Percentiles rank a stretch among this genome's conserved stretches.
phyloP scores from a whole-genome alignment of 495 filamentous ascomycete species.

The Talaromyces thailandensis region DNA sequence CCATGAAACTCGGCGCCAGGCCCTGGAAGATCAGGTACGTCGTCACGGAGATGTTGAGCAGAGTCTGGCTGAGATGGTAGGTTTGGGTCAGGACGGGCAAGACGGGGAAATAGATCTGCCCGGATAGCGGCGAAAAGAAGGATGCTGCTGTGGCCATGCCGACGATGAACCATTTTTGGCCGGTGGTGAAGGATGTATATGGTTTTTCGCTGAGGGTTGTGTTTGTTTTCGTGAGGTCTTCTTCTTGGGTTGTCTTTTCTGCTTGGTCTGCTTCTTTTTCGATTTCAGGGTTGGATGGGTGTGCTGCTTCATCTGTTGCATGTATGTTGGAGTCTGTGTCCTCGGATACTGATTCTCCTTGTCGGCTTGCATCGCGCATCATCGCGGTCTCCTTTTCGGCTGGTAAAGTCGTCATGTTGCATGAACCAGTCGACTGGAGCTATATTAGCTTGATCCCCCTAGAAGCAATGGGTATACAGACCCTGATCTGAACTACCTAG shows the following conservation, averaged over 20 bases:
- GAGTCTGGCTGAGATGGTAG: conserved; percentile 45
- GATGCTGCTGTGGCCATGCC: conserved; percentile 15
- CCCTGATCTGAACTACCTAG: too few species aligned
- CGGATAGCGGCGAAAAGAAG: conserved; percentile 32
- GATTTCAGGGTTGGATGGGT: neutral
- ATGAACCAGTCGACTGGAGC: neutral
- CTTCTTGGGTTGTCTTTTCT: too few species aligned
- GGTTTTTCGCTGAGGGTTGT: conserved; percentile 2
- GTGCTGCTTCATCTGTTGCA: neutral
- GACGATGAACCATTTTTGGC: conserved; percentile 5
- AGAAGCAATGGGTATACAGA: neutral
- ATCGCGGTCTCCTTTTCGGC: neutral
- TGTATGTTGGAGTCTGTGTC: neutral
- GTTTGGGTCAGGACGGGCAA: conserved; percentile 46
- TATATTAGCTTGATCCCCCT: neutral
- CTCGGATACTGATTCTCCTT: neutral
- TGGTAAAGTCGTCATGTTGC: neutral
- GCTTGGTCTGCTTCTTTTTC: too few species aligned
- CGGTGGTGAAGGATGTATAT: neutral
- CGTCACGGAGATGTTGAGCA: conserved; percentile 62
- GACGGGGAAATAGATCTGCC: conserved; percentile 36
- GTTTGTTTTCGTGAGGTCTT: neutral
- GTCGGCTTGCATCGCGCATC: neutral
- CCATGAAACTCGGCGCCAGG: conserved; percentile 48
- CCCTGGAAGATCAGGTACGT: conserved; percentile 58